Percentiles rank a stretch among this genome's conserved stretches.
These are phyloP conservation scores for Alnus glutinosa DNA, from an alignment of 306 rosid genomes.

Conservation along the genomic window DNA sequence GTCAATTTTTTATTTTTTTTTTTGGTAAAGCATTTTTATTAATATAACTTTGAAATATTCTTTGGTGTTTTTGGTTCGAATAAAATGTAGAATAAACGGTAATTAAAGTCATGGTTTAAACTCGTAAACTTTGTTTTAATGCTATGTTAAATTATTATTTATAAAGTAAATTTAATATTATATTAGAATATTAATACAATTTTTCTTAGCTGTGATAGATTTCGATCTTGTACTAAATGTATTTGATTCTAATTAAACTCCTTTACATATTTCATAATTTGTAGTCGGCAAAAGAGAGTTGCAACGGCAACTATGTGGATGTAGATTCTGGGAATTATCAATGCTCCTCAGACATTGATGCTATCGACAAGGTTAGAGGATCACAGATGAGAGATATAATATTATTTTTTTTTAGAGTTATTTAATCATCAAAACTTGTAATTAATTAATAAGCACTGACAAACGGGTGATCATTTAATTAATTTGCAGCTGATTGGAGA, in stretches of 20 bases:
- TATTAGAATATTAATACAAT: too few species aligned
- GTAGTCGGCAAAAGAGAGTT: slow-evolving; percentile 15
- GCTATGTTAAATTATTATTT: too few species aligned
- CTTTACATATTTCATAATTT: not conserved
- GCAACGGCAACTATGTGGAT: slow-evolving; percentile 20
- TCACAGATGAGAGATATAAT: too few species aligned
- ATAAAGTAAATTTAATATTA: too few species aligned
- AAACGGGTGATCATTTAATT: not conserved
- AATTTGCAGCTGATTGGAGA: slow-evolving; percentile 11
- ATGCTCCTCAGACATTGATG: slow-evolving; percentile 12
- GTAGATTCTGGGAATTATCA: slow-evolving; percentile 18
- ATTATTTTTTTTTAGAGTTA: not conserved
- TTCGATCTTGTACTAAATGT: not conserved
- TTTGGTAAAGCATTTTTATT: too few species aligned
- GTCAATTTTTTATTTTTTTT: too few species aligned
- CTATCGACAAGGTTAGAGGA: slow-evolving; percentile 8
- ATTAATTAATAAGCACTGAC: too few species aligned
- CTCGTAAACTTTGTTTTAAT: too few species aligned
- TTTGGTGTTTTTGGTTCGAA: too few species aligned
- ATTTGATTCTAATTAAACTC: not conserved
- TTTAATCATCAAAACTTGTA: not conserved
- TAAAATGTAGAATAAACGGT: too few species aligned
- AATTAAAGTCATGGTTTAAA: too few species aligned
- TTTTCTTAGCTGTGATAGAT: not conserved
- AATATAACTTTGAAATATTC: too few species aligned